Conservation (phyloP, 805 yeast genomes). For the Metschnikowia chrysomelidarum region DNA sequence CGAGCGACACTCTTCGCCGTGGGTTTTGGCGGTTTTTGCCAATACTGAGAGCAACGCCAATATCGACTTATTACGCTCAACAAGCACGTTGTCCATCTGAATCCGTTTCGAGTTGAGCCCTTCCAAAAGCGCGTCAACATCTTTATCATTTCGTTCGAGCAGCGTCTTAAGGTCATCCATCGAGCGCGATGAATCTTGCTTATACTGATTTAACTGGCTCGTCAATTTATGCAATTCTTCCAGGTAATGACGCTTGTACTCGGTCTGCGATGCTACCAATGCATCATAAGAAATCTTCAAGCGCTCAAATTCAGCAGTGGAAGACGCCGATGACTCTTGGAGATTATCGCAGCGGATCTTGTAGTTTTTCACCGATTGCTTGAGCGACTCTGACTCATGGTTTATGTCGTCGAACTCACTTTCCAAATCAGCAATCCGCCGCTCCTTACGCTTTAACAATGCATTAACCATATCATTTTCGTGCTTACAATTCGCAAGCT, state of each 20-base stretch:
- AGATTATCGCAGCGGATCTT: conserved; percentile 48
- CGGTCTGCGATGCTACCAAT: conserved; percentile 48
- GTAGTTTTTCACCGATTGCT: conserved; percentile 48
- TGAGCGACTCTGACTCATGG: conserved; percentile 47
- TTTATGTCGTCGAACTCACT: conserved; percentile 48
- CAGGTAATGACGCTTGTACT: conserved; percentile 49
- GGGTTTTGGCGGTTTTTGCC: conserved; percentile 43
- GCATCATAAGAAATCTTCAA: conserved; percentile 60
- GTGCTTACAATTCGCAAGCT: conserved; percentile 67
- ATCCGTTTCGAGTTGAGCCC: conserved; percentile 46
- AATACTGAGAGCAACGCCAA: conserved; percentile 43
- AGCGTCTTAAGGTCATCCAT: conserved; percentile 35
- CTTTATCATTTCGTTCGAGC: conserved; percentile 47
- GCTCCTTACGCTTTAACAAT: conserved; percentile 64
- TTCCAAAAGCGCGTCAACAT: conserved; percentile 48
- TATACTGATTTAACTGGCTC: conserved; percentile 34
- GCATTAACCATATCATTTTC: conserved; percentile 75
- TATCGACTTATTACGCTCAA: conserved; percentile 45
- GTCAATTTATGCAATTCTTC: conserved; percentile 42
- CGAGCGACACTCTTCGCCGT: conserved; percentile 47
- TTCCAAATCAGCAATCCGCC: conserved; percentile 67
- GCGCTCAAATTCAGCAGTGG: conserved; percentile 53
- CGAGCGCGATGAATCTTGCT: conserved; percentile 32
- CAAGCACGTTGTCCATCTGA: conserved; percentile 49
- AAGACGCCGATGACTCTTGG: conserved; percentile 43